Evolutionary conservation across 1,284 basidiomycete species (phyloP).

Genomic region (Vanrija sp.): DNA sequence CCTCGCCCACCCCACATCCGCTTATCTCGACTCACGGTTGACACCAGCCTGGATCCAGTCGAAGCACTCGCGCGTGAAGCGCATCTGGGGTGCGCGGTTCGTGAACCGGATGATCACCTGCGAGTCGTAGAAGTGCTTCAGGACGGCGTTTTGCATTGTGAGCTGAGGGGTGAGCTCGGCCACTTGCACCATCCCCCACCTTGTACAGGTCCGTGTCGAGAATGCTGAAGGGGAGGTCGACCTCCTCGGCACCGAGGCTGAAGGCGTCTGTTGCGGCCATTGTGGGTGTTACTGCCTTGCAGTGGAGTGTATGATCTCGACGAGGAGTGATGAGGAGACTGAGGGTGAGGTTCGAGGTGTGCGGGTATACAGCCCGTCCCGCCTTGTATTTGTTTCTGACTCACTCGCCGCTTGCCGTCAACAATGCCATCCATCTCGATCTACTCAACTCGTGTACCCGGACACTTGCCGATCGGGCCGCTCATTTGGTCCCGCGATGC

Average conservation of each 20-base stretch:
- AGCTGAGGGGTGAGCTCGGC: slow-evolving; percentile 56
- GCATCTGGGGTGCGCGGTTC: slow-evolving; percentile 68
- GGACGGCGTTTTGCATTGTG: slow-evolving; percentile 94
- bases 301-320: not conserved
- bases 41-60: slow-evolving; percentile 64
- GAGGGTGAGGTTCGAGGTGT: no score
- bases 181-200: slow-evolving; percentile 48
- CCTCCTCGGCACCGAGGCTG: slow-evolving; percentile 16
- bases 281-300: not conserved
- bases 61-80: slow-evolving; percentile 67
- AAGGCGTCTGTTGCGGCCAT: slow-evolving; percentile 4
- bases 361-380: no score
- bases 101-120: slow-evolving; percentile 69
- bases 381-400: no score
- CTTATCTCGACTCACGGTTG: slow-evolving; percentile 57
- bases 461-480: no score
- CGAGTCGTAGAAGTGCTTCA: slow-evolving; percentile 70
- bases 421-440: no score
- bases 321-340: not conserved
- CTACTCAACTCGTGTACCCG: no score
- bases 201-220: slow-evolving; percentile 98
- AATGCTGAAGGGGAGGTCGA: slow-evolving; percentile 58
- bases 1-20: not conserved
- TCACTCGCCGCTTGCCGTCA: no score
- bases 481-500: no score